These are phyloP conservation scores for Clathrospora elynae DNA, from an alignment of 2,329 filamentous ascomycete species.

Conservation along the genomic window DNA sequence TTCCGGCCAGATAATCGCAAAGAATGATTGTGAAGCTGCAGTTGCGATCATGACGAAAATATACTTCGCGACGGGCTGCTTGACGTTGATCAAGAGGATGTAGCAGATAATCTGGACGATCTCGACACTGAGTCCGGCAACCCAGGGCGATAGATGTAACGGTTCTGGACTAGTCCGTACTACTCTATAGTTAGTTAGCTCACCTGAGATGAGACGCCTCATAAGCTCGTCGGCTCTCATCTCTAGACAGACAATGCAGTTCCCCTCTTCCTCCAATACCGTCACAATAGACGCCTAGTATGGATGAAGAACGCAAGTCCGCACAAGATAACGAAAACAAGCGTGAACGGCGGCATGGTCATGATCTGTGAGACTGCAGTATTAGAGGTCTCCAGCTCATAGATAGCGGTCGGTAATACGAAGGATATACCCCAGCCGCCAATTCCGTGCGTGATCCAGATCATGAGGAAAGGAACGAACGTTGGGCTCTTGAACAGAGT, in stretches of 20 bases:
- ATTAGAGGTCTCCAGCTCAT: slow-evolving; percentile 25
- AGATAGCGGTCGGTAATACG: slow-evolving; percentile 30
- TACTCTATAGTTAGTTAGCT: no score
- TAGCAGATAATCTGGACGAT: slow-evolving; percentile 48
- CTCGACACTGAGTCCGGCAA: slow-evolving; percentile 35
- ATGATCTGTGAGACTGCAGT: slow-evolving; percentile 30
- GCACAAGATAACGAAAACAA: slow-evolving; percentile 29
- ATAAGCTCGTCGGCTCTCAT: no score
- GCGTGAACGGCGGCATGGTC: slow-evolving; percentile 31
- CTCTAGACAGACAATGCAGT: no score
- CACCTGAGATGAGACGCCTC: no score
- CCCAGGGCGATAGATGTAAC: slow-evolving; percentile 30
- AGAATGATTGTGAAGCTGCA: slow-evolving; percentile 48
- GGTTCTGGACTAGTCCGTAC: no score
- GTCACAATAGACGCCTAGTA: slow-evolving; percentile 23
- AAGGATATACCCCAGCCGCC: slow-evolving; percentile 33
- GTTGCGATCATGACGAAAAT: slow-evolving; percentile 51
- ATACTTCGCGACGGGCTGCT: slow-evolving; percentile 46
- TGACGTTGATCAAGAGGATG: slow-evolving; percentile 48
- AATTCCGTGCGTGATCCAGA: slow-evolving; percentile 32
- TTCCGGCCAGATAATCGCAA: slow-evolving; percentile 51
- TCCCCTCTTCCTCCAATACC: no score
- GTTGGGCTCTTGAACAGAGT: slow-evolving; percentile 25
- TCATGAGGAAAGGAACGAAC: slow-evolving; percentile 31
- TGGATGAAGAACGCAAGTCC: slow-evolving; percentile 28